Base-by-base conservation (phyloP, 2,329 filamentous ascomycete genomes). In the Aspergillus uvarum region DNA sequence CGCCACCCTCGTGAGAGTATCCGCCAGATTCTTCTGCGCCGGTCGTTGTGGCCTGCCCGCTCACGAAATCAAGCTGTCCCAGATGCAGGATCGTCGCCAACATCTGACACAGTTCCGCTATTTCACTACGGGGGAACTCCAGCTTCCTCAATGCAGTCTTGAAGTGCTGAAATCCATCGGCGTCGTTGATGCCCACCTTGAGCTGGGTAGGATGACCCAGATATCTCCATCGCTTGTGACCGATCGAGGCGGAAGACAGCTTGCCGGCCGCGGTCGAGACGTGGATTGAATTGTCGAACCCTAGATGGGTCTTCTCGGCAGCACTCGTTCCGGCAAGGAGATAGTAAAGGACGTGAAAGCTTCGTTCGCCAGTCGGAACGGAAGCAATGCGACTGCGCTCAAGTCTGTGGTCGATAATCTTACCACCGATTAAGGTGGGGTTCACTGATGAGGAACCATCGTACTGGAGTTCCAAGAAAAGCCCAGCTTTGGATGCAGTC, bases 381-480 rank as follows among this genome's bases (percentile, higher is more conserved):
- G 92, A 87, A 29, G 95, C 88, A 64, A 99, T 92, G 64, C 95
- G 87, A 77, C 92, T 96, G 59, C 95, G 84, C 77, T 99, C 95
- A 51, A 99, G 81, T 67, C 95, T 87, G 75, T 99, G 95, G 68
- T 98, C 93, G 49, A 99, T 83, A 16, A 99, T 83, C 78, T 99
- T 98, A 68, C 92, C 94, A 78, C 95, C 95, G 65, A 99, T 91
- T 29, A 99, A 83, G 2, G 92, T 87, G 1, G 95, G 95, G 70
- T 90, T 92, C 26, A 90, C 88, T 0, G 89, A 89, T 0, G 92
- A 89, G 0, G 91, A 87, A 1, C 91, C 96, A 74, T 99, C 94
- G 74, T 99, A 99, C 76, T 99, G 95, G 47, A 99, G 83, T 76
- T 99, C 95, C 74, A 95, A 95, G 74, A 96, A 96, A 16, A 99